Evolutionary conservation across 495 filamentous ascomycete species (phyloP), one percentile per base, ranked within the genome.

Genomic region (Penicillium waksmanii): DNA sequence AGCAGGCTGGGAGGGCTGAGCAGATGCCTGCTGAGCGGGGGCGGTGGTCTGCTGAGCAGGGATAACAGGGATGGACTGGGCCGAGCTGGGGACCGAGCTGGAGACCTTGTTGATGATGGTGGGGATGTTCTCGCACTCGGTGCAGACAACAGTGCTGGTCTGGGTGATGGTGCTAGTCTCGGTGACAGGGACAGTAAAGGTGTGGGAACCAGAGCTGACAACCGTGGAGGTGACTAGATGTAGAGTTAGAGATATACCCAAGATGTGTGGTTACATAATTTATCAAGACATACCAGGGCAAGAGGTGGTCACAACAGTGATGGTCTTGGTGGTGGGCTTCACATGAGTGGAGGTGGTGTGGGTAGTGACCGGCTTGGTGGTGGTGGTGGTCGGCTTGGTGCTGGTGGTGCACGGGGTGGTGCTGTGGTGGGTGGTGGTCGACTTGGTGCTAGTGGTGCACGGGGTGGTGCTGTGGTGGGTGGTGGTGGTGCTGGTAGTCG

Each of bases 151-250:
- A 50, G 68, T 69, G 56, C 56, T 67, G 70, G 73, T 75, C 36
- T 73, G 51, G 5, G 73, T 77, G 54, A 77, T 62, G 58, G 68
- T 73, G 69, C 61, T 75, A 49, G 75, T 77, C 62, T 63, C 35
- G 17, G 74, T 77, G 46, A 77, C 63, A 4, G 75, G 75, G 40
- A 76, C 55, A 40, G 67, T 72, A 1, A 40, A 55, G 55, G 70
- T 73, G 57, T 54, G 56, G 35, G 62, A 67, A 36, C 75, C 75
- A 56, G 71, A 66, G 57, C 67, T 73, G 55, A 73, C 63, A 53
- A 64, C 57, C 15, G 69, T 65, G 9, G 66, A 58, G 59, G 73
- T 71, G 46, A 75, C 75, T 76, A 33, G n/a, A 56, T 34, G 23
- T 12, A 46, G 19, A 43, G 53, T 71, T 62, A 68, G 56, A 27